These are phyloP conservation scores for Rostrohypoxylon terebratum DNA, from an alignment of 495 filamentous ascomycete species.

Conservation along the genomic window DNA sequence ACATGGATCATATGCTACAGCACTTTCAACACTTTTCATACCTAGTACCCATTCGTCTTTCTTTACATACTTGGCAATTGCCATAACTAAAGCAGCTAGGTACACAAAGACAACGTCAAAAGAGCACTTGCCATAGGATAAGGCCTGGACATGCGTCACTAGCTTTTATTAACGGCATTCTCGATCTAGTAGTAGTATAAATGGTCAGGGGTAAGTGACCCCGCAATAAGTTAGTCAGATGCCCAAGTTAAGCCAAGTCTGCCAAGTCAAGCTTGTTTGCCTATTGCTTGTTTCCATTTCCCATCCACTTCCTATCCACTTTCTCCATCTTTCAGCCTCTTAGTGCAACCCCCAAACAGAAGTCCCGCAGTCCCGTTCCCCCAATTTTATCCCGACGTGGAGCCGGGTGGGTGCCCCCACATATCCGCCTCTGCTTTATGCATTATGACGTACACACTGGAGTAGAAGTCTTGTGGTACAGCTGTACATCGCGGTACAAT, in stretches of 20 bases:
- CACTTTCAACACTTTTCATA: no score
- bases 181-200: not conserved
- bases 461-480: conserved; percentile 1
- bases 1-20: not conserved
- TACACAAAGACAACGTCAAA: not conserved
- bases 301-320: not conserved
- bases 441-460: conserved; percentile 28
- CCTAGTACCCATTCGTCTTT: not conserved
- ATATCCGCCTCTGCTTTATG: conserved; percentile 9
- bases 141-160: not conserved
- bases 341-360: conserved; percentile 6
- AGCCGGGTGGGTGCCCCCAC: conserved; percentile 10
- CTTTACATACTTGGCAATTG: not conserved
- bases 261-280: conserved; percentile 5
- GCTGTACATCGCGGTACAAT: not conserved
- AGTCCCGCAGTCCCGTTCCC: not conserved
- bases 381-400: conserved; percentile 21
- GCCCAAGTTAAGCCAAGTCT: conserved; percentile 6
- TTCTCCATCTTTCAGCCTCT: conserved; percentile 25
- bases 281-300: not conserved
- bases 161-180: not conserved
- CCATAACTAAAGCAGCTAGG: not conserved
- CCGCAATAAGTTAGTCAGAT: conserved; percentile 10
- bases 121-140: not conserved
- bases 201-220: conserved; percentile 25